These are phyloP conservation scores for Lepidium campestre DNA, from an alignment of 441 rosid genomes.

Conservation along the genomic window DNA sequence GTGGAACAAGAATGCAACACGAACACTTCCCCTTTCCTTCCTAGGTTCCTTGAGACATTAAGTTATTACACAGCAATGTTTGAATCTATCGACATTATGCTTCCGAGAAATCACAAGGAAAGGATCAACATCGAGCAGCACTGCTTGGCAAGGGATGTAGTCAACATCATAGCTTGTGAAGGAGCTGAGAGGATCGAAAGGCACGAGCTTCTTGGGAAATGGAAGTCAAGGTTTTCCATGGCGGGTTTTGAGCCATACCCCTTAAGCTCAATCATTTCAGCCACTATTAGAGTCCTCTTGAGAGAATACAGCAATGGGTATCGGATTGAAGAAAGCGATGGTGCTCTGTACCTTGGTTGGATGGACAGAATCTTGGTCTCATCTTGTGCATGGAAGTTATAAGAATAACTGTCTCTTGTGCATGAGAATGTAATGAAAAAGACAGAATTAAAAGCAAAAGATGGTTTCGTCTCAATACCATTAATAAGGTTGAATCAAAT, in stretches of 20 bases:
- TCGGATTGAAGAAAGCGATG: constrained; percentile 49
- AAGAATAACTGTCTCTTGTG: constrained; percentile 1
- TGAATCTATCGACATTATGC: constrained; percentile 71
- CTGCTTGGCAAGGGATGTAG: constrained; percentile 75
- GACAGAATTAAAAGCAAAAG: neutral
- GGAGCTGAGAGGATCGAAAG: constrained; percentile 78
- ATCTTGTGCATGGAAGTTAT: constrained; percentile 78
- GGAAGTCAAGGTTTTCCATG: constrained; percentile 89
- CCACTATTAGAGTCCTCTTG: constrained; percentile 46
- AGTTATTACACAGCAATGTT: constrained; percentile 71
- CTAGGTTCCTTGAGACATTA: constrained; percentile 61
- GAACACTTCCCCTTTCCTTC: constrained; percentile 73
- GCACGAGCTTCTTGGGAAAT: constrained; percentile 84
- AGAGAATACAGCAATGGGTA: constrained; percentile 19
- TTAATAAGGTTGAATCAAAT: constrained; percentile 26
- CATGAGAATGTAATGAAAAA: neutral
- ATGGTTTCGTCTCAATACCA: constrained; percentile 18
- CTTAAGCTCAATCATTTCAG: constrained; percentile 58
- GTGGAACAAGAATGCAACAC: constrained; percentile 89
- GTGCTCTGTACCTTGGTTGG: constrained; percentile 80
- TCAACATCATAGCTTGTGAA: constrained; percentile 83
- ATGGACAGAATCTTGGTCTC: constrained; percentile 65
- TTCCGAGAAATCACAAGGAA: constrained; percentile 57
- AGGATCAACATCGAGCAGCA: constrained; percentile 73
- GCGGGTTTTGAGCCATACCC: constrained; percentile 75